Percentiles rank a stretch among this genome's conserved stretches.
Conservation (phyloP, 225 moss, liverwort and hornwort genomes). For the Pseudoscleropodium purum region DNA sequence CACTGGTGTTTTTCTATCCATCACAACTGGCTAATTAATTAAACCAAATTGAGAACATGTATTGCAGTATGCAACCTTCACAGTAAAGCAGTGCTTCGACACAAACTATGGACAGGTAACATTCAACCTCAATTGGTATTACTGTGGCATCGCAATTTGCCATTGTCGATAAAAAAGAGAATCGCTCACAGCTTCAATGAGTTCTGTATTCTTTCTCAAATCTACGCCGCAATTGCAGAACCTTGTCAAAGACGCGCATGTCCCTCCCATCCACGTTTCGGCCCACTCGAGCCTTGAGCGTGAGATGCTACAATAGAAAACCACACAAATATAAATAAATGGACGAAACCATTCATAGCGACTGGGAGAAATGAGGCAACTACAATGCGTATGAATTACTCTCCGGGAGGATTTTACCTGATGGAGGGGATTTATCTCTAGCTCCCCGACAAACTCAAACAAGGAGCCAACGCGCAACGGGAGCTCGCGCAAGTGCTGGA, state of each 20-base stretch:
- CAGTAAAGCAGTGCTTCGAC: neutral
- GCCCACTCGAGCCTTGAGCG: constrained; percentile 62
- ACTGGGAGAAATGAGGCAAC: neutral
- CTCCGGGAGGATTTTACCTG: constrained; percentile 7
- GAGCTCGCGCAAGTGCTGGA: constrained; percentile 41
- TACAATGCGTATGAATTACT: neutral
- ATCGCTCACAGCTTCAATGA: neutral
- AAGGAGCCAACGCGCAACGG: constrained; percentile 45
- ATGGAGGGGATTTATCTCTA: constrained; percentile 23
- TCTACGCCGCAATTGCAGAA: constrained; percentile 53
- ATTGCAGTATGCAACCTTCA: neutral
- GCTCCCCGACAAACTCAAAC: constrained; percentile 74
- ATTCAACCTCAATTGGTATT: neutral
- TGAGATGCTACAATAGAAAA: constrained; percentile 19
- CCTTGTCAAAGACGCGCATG: constrained; percentile 51
- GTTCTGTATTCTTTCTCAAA: constrained; percentile 28
- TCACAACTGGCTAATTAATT: neutral
- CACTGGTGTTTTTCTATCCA: neutral
- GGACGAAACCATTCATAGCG: neutral
- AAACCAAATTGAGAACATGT: neutral
- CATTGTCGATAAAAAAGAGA: neutral
- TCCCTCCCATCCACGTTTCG: constrained; percentile 78
- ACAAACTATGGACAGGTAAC: neutral
- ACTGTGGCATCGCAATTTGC: too few species aligned
- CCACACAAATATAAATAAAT: neutral